Evolutionary conservation across 2,329 filamentous ascomycete species (phyloP).

Genomic region (Lomentospora prolificans): DNA sequence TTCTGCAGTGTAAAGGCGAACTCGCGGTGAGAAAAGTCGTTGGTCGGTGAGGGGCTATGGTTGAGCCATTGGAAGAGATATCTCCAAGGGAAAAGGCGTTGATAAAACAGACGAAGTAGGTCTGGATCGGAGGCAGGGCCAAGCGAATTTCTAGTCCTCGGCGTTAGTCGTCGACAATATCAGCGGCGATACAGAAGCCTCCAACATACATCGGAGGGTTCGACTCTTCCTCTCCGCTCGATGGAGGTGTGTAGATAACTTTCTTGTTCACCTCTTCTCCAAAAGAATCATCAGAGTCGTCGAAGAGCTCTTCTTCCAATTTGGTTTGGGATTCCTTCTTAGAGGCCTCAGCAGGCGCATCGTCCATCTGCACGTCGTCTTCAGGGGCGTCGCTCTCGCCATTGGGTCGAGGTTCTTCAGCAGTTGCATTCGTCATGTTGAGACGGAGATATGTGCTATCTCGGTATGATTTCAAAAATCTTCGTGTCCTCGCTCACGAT

Average conservation of each 20-base stretch:
- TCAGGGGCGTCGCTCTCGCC: constrained; percentile 7
- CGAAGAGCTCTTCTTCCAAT: constrained; percentile 15
- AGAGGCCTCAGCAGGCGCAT: constrained; percentile 8
- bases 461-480: no score
- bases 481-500: not conserved
- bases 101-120: constrained; percentile 88
- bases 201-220: not conserved
- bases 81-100: constrained; percentile 89
- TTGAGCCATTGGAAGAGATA: constrained; percentile 97
- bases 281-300: constrained; percentile 41
- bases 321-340: constrained; percentile 5
- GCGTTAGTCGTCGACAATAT: not conserved
- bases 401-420: not conserved
- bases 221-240: constrained; percentile 15
- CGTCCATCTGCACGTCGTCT: constrained; percentile 30
- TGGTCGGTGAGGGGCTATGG: constrained; percentile 74
- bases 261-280: constrained; percentile 52
- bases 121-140: constrained; percentile 23
- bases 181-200: not conserved
- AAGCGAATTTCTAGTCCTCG: not conserved
- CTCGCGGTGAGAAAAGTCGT: constrained; percentile 86
- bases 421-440: not conserved
- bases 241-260: constrained; percentile 34
- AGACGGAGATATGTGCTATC: not conserved
- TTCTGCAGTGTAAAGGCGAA: constrained; percentile 94